Conservation (phyloP, 2,329 filamentous ascomycete genomes). For the Penicillium hordei region DNA sequence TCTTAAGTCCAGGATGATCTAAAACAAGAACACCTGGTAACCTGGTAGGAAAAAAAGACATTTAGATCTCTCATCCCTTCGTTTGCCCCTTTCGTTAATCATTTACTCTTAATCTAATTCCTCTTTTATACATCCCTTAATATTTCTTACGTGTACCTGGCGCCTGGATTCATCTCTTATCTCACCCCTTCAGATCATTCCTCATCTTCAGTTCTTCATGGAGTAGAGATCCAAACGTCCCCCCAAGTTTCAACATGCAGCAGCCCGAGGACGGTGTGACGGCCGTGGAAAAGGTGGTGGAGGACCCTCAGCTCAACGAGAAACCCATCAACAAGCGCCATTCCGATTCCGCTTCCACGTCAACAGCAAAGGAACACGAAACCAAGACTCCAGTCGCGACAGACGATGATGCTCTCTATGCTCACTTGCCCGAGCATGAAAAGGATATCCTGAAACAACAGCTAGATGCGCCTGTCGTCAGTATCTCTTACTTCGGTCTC, state of each 20-base stretch:
- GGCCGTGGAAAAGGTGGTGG: conserved; percentile 18
- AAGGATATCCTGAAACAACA: conserved; percentile 67
- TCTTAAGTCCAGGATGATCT: neutral
- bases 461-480: conserved; percentile 63
- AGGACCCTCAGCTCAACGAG: conserved; percentile 12
- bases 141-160: neutral
- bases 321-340: conserved; percentile 12
- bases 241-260: conserved; percentile 14
- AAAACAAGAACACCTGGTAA: neutral
- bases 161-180: neutral
- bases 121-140: neutral
- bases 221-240: neutral
- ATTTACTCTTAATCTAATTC: neutral
- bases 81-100: neutral
- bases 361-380: conserved; percentile 20
- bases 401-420: conserved; percentile 55
- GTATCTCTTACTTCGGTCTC: conserved; percentile 63
- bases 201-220: neutral
- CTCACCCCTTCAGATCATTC: neutral
- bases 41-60: too few relatives aligned
- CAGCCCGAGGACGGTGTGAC: conserved; percentile 21
- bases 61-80: neutral
- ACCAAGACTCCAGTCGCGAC: conserved; percentile 39
- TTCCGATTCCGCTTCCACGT: conserved; percentile 27
- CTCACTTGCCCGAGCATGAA: conserved; percentile 65